Evolutionary conservation across 1,284 basidiomycete species (phyloP).

Genomic region (Leucocoprinus gongylophorus): DNA sequence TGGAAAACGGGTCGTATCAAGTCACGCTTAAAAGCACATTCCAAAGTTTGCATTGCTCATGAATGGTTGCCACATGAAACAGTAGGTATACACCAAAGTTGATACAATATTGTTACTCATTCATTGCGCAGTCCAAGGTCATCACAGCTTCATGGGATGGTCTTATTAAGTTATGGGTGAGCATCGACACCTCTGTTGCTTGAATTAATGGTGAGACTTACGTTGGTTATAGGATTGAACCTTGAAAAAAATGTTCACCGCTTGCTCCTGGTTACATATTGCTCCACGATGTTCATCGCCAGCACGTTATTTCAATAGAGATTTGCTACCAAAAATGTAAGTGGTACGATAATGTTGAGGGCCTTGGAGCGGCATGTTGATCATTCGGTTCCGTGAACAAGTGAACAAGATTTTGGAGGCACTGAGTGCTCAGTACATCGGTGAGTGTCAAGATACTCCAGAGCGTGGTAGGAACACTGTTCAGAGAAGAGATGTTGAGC

Average conservation of each 20-base stretch:
- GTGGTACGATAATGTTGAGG: neutral
- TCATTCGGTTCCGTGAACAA: too few relatives aligned
- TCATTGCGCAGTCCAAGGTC: conserved; percentile 70
- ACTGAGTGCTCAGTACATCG: too few relatives aligned
- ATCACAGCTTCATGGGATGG: conserved; percentile 98
- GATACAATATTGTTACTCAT: neutral
- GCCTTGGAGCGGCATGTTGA: too few relatives aligned
- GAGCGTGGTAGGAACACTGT: too few relatives aligned
- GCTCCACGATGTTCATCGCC: conserved; percentile 1
- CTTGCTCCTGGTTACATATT: neutral
- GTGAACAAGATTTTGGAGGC: too few relatives aligned
- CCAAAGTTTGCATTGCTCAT: conserved; percentile 93
- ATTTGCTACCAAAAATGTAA: neutral
- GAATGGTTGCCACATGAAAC: conserved; percentile 98
- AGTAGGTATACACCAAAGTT: conserved; percentile 44
- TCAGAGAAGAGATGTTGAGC: too few relatives aligned
- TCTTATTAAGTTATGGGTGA: conserved; percentile 90
- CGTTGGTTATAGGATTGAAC: conserved; percentile 19
- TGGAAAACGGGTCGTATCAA: conserved; percentile 97
- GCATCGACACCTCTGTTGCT: conserved; percentile 18
- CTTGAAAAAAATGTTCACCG: too few relatives aligned
- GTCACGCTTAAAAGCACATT: conserved; percentile 83
- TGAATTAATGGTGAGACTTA: conserved; percentile 10
- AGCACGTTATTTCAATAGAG: neutral
- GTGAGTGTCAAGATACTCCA: too few relatives aligned